Evolutionary conservation across 768 basidiomycete species (phyloP).

Genomic region (Dictyophora rubrovolvata): DNA sequence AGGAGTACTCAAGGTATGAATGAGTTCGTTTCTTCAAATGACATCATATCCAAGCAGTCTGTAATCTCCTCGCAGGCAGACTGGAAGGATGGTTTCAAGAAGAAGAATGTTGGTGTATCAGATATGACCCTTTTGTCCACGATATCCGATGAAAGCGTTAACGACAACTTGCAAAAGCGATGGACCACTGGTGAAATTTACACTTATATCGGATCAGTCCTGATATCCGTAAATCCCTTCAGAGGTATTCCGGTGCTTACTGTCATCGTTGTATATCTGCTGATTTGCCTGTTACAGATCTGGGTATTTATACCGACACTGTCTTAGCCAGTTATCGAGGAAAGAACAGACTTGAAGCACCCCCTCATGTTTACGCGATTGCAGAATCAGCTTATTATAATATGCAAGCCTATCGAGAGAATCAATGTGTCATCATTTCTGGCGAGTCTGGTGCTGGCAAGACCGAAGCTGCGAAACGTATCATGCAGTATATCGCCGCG

Average conservation of each 20-base stretch:
- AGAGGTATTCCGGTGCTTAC: constrained; percentile 43
- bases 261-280: not conserved
- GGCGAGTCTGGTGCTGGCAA: constrained; percentile 99
- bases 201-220: constrained; percentile 95
- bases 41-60: not conserved
- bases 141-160: constrained; percentile 95
- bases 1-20: constrained; percentile 68
- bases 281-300: constrained; percentile 42
- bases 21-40: not conserved
- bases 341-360: constrained; percentile 96
- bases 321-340: constrained; percentile 78
- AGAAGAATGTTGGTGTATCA: constrained; percentile 95
- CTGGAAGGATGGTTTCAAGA: constrained; percentile 99
- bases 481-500: constrained; percentile 99
- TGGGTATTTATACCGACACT: constrained; percentile 95
- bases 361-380: constrained; percentile 96
- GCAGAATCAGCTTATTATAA: constrained; percentile 97
- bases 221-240: constrained; percentile 99
- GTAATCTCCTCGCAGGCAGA: constrained; percentile 56
- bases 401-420: constrained; percentile 99
- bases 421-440: constrained; percentile 99
- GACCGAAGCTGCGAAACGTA: constrained; percentile 97
- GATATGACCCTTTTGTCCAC: constrained; percentile 98
- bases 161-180: constrained; percentile 94
- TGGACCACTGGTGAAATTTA: constrained; percentile 96